A percentile compares a stretch with the other conserved stretches of the same genome.
phyloP scores from a whole-genome alignment of 495 filamentous ascomycete species.

The Halenospora varia region DNA sequence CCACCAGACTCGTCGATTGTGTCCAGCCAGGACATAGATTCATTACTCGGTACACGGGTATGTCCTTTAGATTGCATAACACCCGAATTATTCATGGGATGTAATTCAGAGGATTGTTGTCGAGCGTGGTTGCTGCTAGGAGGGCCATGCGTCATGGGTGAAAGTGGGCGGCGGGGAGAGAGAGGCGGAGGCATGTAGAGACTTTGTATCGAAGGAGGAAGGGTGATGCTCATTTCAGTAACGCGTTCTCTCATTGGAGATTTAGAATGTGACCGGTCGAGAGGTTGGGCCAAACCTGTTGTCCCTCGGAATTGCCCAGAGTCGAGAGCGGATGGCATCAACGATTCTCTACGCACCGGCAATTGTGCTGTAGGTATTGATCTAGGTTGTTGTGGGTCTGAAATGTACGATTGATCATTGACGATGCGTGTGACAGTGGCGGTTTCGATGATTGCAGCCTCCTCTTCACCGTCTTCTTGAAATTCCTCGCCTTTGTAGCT shows the following conservation, averaged over 20 bases:
- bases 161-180: constrained; percentile 51
- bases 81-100: constrained; percentile 18
- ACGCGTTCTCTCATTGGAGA: constrained; percentile 36
- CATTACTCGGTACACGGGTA: constrained; percentile 57
- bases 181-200: constrained; percentile 63
- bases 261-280: constrained; percentile 43
- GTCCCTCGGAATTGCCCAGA: constrained; percentile 18
- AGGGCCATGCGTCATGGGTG: constrained; percentile 34
- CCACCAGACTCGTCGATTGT: constrained; percentile 94
- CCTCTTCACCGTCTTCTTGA: constrained; percentile 46
- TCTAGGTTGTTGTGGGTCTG: constrained; percentile 28
- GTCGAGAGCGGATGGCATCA: constrained; percentile 26
- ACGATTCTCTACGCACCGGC: constrained; percentile 26
- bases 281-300: constrained; percentile 26
- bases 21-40: constrained; percentile 90
- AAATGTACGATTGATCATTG: constrained; percentile 23
- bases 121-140: constrained; percentile 30
- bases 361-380: constrained; percentile 29
- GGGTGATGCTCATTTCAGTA: constrained; percentile 31
- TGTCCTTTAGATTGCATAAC: constrained; percentile 34
- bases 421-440: constrained; percentile 40
- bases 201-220: constrained; percentile 41
- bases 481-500: constrained; percentile 51
- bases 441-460: constrained; percentile 40
- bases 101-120: constrained; percentile 38